A percentile compares a stretch with the other conserved stretches of the same genome.
Evolutionary conservation across 192 early-diverging fungal genomes (phyloP).

Genomic region (Backusella circina): DNA sequence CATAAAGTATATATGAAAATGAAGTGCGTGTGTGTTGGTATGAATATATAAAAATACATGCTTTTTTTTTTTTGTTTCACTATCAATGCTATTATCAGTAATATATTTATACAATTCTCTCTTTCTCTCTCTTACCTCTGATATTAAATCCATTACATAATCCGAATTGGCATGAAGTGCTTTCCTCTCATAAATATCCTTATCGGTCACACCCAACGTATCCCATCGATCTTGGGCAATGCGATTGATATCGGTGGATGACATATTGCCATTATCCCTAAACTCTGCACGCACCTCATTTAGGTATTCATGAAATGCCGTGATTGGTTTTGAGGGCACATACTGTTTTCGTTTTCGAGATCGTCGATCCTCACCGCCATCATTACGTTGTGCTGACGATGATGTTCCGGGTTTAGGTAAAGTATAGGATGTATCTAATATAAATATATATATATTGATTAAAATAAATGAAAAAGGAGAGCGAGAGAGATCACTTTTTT

Average conservation of each 20-base stretch:
- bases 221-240: background rate
- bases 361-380: background rate
- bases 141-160: slow-evolving; percentile 5
- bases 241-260: background rate
- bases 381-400: background rate
- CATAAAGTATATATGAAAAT: background rate
- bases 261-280: background rate
- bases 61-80: background rate
- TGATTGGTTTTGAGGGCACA: background rate
- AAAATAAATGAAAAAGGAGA: background rate
- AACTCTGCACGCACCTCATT: background rate
- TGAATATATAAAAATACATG: background rate
- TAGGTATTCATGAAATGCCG: background rate
- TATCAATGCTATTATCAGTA: background rate
- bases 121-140: background rate
- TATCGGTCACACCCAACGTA: background rate
- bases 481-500: background rate
- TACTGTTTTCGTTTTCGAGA: slow-evolving; percentile 2
- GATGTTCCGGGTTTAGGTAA: slow-evolving; percentile 10
- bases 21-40: background rate
- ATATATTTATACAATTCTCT: background rate
- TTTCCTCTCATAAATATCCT: slow-evolving; percentile 2
- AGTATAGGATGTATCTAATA: slow-evolving; percentile 3
- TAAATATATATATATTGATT: background rate
- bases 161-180: slow-evolving; percentile 9